These are phyloP conservation scores for Aspergillus persii DNA, from an alignment of 2,329 filamentous ascomycete genomes.

Conservation along the genomic window DNA sequence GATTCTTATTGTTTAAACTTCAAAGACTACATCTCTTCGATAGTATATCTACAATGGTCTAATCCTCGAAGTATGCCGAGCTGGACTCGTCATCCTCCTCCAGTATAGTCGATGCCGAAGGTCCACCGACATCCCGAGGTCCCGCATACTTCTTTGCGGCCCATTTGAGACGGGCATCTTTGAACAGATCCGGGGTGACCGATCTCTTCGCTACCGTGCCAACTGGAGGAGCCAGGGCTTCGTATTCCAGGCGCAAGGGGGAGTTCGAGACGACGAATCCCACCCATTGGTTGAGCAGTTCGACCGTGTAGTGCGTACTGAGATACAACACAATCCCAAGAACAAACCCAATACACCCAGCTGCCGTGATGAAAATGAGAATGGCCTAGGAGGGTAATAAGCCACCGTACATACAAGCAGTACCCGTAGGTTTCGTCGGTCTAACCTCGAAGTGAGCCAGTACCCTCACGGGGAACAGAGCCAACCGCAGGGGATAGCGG, in stretches of 20 bases:
- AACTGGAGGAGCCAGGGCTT: background rate
- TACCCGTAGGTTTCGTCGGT: background rate
- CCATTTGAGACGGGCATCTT: background rate
- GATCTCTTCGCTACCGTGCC: background rate
- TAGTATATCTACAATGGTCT: too few species aligned
- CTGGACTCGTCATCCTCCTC: conserved; percentile 32
- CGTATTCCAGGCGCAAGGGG: background rate
- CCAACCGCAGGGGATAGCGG: conserved; percentile 39
- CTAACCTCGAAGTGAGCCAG: conserved; percentile 57
- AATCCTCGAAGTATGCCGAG: background rate
- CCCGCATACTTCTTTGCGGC: background rate
- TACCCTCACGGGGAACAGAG: conserved; percentile 51
- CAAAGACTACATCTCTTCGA: too few species aligned
- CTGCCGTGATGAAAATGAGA: conserved; percentile 61
- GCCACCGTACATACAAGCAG: background rate
- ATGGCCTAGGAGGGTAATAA: conserved; percentile 34
- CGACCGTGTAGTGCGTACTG: conserved; percentile 55
- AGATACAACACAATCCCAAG: conserved; percentile 61
- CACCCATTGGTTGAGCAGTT: conserved; percentile 49
- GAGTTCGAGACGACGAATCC: conserved; percentile 21
- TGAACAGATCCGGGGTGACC: background rate
- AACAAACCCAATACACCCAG: conserved; percentile 64
- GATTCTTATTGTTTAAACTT: too few species aligned
- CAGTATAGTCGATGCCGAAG: conserved; percentile 27
- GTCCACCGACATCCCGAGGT: conserved; percentile 3